A percentile compares a stretch with the other conserved stretches of the same genome.
Evolutionary conservation across 176 grass and related monocot genomes (phyloP).

Genomic region (Triticum timopheevii): DNA sequence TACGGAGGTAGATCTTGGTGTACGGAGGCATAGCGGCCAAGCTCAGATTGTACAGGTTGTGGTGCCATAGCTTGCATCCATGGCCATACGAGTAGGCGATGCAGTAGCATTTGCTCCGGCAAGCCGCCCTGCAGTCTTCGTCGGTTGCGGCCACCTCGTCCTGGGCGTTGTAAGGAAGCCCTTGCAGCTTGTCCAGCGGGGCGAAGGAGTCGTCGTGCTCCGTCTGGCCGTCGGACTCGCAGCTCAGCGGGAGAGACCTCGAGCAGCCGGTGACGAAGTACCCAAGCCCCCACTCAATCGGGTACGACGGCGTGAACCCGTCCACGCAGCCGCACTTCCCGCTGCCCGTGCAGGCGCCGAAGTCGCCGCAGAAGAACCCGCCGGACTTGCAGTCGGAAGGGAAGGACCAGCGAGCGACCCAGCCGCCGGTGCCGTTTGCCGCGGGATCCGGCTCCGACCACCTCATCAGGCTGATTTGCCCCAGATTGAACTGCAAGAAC

Average conservation of each 20-base stretch:
- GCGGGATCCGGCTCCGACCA: conserved; percentile 12
- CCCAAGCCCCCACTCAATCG: conserved; percentile 19
- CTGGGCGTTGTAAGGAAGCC: conserved; percentile 35
- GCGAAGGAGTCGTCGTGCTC: conserved; percentile 27
- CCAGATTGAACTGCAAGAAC: conserved; percentile 40
- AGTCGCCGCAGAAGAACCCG: conserved; percentile 44
- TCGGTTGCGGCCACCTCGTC: conserved; percentile 6
- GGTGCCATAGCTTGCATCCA: conserved; percentile 42
- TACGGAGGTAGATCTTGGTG: conserved; percentile 14
- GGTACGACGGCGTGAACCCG: conserved; percentile 34
- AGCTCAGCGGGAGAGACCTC: conserved; percentile 43
- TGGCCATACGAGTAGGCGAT: conserved; percentile 29
- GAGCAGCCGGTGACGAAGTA: conserved; percentile 42
- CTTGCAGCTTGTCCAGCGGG: conserved; percentile 16
- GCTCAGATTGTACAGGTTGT: conserved; percentile 28
- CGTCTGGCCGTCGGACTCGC: neutral
- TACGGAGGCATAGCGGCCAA: conserved; percentile 5
- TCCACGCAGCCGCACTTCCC: conserved; percentile 26
- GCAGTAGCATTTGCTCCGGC: conserved; percentile 47
- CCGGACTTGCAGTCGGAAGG: conserved; percentile 42
- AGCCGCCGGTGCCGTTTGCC: conserved; percentile 16
- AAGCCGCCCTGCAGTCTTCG: conserved; percentile 37
- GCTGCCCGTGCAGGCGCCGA: conserved; percentile 26
- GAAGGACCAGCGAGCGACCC: conserved; percentile 37
- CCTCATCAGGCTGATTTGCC: conserved; percentile 37